Evolutionary conservation across 228 moss, liverwort and hornwort genomes (phyloP).

Genomic region (Sphagnum fallax): DNA sequence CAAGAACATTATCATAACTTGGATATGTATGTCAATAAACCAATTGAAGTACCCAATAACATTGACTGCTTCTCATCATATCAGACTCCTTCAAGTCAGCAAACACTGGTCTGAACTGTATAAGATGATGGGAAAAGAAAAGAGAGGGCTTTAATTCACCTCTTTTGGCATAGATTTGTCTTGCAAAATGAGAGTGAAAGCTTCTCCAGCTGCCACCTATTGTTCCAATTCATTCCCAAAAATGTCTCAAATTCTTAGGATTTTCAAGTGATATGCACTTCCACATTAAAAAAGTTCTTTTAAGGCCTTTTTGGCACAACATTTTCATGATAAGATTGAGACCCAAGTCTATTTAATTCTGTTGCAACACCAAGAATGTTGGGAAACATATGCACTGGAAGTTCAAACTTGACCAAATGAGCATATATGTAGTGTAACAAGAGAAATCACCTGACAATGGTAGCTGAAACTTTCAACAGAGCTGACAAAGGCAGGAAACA

Average conservation of each 20-base stretch:
- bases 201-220: slow-evolving; percentile 72
- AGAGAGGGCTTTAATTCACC: slow-evolving; percentile 29
- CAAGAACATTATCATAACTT: no score
- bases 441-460: slow-evolving; percentile 38
- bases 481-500: slow-evolving; percentile 55
- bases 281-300: background rate
- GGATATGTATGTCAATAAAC: no score
- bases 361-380: background rate
- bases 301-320: no score
- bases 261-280: background rate
- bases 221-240: background rate
- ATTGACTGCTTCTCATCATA: background rate
- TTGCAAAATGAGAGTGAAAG: slow-evolving; percentile 44
- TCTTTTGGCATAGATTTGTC: slow-evolving; percentile 68
- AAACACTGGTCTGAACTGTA: background rate
- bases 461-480: slow-evolving; percentile 58
- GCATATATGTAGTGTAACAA: no score
- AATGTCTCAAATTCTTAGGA: background rate
- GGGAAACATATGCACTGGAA: no score
- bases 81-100: background rate
- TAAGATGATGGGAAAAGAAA: no score
- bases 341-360: background rate
- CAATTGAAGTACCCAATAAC: no score
- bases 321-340: no score
- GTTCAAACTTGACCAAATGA: no score